Conservation (phyloP, 192 early-diverging fungal genomes). For the Mycoemilia scoparia region DNA sequence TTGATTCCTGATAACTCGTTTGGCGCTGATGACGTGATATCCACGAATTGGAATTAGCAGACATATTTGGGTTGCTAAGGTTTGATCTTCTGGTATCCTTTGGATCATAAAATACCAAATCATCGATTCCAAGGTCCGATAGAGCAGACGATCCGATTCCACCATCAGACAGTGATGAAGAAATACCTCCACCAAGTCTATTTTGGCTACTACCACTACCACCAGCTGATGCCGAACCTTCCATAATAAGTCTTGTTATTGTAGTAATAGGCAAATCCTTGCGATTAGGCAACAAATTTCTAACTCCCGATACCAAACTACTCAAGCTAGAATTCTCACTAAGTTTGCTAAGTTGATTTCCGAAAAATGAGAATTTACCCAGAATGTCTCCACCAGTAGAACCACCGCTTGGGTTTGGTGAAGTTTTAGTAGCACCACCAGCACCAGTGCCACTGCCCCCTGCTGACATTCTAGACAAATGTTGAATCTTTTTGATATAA, state of each 20-base stretch:
- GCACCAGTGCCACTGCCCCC: slow-evolving; percentile 3
- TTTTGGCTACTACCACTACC: slow-evolving; percentile 10
- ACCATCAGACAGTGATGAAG: slow-evolving; percentile 4
- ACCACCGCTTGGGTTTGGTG: not conserved
- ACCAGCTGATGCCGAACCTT: slow-evolving; percentile 29
- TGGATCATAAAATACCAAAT: slow-evolving; percentile 83
- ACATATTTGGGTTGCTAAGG: too few relatives aligned
- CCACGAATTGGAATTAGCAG: too few relatives aligned
- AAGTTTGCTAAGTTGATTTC: slow-evolving; percentile 50
- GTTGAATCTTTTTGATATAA: slow-evolving; percentile 58
- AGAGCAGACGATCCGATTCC: not conserved
- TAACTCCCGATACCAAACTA: slow-evolving; percentile 68
- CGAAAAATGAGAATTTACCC: slow-evolving; percentile 49
- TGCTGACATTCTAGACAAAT: slow-evolving; percentile 9
- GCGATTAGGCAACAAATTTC: slow-evolving; percentile 79
- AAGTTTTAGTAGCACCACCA: not conserved
- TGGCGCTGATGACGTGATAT: too few relatives aligned
- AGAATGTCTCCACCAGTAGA: slow-evolving; percentile 11
- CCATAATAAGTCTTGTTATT: slow-evolving; percentile 75
- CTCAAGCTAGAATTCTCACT: slow-evolving; percentile 53
- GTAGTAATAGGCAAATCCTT: slow-evolving; percentile 78
- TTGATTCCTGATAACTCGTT: slow-evolving; percentile 81
- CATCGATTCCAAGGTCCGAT: slow-evolving; percentile 32
- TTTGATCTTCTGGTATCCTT: slow-evolving; percentile 43
- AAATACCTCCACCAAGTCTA: slow-evolving; percentile 6